These are phyloP conservation scores for Tricholoma matsutake DNA, from an alignment of 768 basidiomycete genomes.

Conservation along the genomic window DNA sequence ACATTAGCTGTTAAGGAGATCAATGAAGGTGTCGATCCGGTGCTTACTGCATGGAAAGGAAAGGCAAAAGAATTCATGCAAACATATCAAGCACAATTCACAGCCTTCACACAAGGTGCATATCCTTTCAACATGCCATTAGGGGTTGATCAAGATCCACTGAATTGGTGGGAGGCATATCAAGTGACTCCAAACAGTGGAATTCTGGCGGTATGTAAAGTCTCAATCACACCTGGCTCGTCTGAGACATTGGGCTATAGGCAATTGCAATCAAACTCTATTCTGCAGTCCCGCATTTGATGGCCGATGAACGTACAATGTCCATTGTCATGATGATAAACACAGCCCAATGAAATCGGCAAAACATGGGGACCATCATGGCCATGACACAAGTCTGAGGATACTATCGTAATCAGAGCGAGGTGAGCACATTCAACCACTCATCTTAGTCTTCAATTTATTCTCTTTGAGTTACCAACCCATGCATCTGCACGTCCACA, in stretches of 20 bases:
- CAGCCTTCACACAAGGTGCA: neutral
- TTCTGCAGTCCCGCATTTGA: neutral
- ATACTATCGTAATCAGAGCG: too few species aligned
- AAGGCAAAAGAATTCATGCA: neutral
- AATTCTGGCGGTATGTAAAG: neutral
- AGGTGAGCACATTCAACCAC: too few species aligned
- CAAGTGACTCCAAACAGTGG: neutral
- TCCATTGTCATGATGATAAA: neutral
- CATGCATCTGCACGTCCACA: too few species aligned
- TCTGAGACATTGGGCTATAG: neutral
- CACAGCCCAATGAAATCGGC: neutral
- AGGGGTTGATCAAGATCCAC: neutral
- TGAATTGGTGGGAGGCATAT: neutral
- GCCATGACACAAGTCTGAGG: too few species aligned
- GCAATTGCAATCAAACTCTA: neutral
- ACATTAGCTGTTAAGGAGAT: neutral
- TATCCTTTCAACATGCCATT: neutral
- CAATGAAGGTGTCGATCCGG: neutral
- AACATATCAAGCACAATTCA: neutral
- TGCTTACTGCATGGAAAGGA: neutral
- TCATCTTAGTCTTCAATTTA: too few species aligned
- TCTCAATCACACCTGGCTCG: neutral
- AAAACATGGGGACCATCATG: too few species aligned
- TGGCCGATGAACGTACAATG: neutral
- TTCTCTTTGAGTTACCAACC: too few species aligned